Conservation (phyloP, 352 stramenopile species). For the Peronospora farinosa region DNA sequence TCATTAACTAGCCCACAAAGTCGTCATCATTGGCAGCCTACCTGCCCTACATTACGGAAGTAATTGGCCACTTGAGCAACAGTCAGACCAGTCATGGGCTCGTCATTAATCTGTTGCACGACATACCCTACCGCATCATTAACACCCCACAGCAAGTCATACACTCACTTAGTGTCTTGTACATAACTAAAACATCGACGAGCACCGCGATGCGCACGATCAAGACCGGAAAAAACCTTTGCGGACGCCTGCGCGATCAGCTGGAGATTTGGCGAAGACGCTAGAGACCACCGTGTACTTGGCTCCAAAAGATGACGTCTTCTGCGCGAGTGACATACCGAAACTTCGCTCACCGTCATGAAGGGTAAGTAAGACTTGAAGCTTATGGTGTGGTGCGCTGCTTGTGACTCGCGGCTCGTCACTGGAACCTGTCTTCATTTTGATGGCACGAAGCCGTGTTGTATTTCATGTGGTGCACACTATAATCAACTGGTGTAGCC, state of each 20-base stretch:
- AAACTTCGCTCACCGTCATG: conserved; percentile 48
- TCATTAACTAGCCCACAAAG: too few relatives aligned
- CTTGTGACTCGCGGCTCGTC: background rate
- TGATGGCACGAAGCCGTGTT: background rate
- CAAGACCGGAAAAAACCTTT: conserved; percentile 27
- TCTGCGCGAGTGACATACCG: conserved; percentile 60
- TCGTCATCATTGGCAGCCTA: background rate
- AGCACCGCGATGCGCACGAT: conserved; percentile 6
- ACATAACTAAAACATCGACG: background rate
- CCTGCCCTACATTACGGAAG: conserved; percentile 40
- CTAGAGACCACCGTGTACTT: conserved; percentile 49
- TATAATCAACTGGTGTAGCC: background rate
- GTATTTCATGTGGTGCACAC: background rate
- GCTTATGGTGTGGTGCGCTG: background rate
- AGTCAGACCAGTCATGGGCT: conserved; percentile 24
- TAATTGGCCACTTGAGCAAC: conserved; percentile 38
- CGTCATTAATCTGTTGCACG: conserved; percentile 35
- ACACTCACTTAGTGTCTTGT: background rate
- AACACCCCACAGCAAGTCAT: background rate
- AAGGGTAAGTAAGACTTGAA: conserved; percentile 44
- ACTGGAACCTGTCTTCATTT: background rate
- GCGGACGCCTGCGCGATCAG: conserved; percentile 44
- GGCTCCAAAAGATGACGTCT: conserved; percentile 4
- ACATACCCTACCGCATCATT: conserved; percentile 30
- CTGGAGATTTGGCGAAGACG: conserved; percentile 50